Percentiles rank a stretch among this genome's conserved stretches.
Conservation (phyloP, 2,329 filamentous ascomycete species). For the Colletotrichum gigasporum region DNA sequence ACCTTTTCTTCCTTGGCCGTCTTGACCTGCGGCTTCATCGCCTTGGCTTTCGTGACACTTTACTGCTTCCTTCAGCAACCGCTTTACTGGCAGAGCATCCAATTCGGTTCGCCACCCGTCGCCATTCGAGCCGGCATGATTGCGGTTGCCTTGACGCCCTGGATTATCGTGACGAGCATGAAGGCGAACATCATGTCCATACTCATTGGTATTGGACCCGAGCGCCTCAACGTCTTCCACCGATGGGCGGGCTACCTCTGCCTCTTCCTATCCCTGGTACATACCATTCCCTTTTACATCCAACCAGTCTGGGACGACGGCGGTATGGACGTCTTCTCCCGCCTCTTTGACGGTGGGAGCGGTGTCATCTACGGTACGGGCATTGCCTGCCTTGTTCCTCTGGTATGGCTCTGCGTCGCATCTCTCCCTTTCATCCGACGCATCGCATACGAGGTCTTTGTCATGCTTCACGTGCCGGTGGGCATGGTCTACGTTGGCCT, state of each 20-base stretch:
- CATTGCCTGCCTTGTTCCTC: slow-evolving; percentile 81
- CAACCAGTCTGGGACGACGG: slow-evolving; percentile 87
- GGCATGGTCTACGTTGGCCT: slow-evolving; percentile 83
- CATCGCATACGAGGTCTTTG: slow-evolving; percentile 86
- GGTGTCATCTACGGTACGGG: slow-evolving; percentile 87
- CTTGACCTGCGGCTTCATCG: slow-evolving; percentile 72
- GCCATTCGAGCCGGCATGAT: slow-evolving; percentile 92
- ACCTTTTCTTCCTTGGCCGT: slow-evolving; percentile 85
- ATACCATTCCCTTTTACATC: slow-evolving; percentile 89
- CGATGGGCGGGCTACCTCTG: slow-evolving; percentile 91
- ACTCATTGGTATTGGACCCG: slow-evolving; percentile 90
- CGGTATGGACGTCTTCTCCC: slow-evolving; percentile 75
- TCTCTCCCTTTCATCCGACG: slow-evolving; percentile 83
- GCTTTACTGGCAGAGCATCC: slow-evolving; percentile 88
- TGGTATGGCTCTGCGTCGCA: slow-evolving; percentile 84
- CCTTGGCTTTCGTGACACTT: slow-evolving; percentile 77
- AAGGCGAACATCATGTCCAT: slow-evolving; percentile 89
- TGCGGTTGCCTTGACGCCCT: slow-evolving; percentile 88
- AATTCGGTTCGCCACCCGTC: slow-evolving; percentile 86
- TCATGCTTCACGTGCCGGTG: slow-evolving; percentile 82
- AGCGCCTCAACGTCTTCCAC: slow-evolving; percentile 91
- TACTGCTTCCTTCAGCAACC: slow-evolving; percentile 91
- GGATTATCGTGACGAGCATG: slow-evolving; percentile 90
- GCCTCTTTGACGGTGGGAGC: slow-evolving; percentile 71
- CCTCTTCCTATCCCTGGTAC: slow-evolving; percentile 82